A percentile compares a stretch with the other conserved stretches of the same genome.
phyloP scores from a whole-genome alignment of 805 yeast genomes.

The Saturnispora quitensis region DNA sequence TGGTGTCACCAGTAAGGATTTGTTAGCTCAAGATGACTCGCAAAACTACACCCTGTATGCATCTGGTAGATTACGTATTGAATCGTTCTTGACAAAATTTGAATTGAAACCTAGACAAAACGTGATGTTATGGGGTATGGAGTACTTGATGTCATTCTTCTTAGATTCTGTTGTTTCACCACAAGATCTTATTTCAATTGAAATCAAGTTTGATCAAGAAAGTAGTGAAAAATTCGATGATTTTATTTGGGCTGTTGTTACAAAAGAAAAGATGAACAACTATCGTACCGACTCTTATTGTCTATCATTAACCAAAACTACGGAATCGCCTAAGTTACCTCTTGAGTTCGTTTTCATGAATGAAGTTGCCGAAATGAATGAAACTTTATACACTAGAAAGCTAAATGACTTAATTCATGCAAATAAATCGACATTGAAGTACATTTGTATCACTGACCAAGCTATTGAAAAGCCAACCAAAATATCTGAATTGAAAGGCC shows the following conservation, averaged over 20 bases:
- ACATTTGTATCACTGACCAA: constrained; percentile 77
- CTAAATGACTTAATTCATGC: constrained; percentile 35
- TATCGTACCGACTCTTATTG: constrained; percentile 70
- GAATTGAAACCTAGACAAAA: constrained; percentile 75
- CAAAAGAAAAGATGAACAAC: constrained; percentile 73
- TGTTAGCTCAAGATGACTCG: constrained; percentile 52
- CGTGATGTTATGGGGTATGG: constrained; percentile 55
- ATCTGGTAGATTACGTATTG: constrained; percentile 77
- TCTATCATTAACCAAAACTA: constrained; percentile 74
- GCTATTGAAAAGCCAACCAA: constrained; percentile 61
- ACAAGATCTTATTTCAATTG: constrained; percentile 52
- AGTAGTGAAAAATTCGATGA: constrained; percentile 43
- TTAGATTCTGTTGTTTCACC: constrained; percentile 47
- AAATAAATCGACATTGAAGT: constrained; percentile 42
- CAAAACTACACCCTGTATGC: constrained; percentile 65
- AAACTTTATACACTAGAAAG: constrained; percentile 44
- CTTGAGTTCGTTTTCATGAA: constrained; percentile 76
- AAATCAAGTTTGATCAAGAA: constrained; percentile 43
- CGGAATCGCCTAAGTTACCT: constrained; percentile 66
- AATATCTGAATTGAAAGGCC: constrained; percentile 45
- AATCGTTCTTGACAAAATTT: constrained; percentile 50
- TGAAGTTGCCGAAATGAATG: constrained; percentile 78
- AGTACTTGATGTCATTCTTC: constrained; percentile 48
- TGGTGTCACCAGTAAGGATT: constrained; percentile 42
- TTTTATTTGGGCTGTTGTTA: constrained; percentile 75